Conservation (phyloP, 2,329 filamentous ascomycete species). For the Onygenales sp. region DNA sequence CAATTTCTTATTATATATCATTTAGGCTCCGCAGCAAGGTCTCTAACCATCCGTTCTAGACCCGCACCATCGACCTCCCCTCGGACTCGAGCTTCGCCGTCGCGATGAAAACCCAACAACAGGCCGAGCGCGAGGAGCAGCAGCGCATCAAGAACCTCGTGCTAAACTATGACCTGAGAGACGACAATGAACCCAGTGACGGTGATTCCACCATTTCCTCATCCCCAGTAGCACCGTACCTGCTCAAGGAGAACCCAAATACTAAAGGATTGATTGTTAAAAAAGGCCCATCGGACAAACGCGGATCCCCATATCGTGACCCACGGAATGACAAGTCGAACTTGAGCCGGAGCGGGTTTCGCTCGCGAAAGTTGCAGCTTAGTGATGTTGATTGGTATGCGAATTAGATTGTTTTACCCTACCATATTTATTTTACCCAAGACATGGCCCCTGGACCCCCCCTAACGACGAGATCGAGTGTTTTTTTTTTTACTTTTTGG, state of each 20-base stretch:
- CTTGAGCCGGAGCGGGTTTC: slow-evolving; percentile 63
- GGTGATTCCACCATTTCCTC: slow-evolving; percentile 47
- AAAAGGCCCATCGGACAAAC: slow-evolving; percentile 31
- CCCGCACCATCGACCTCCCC: slow-evolving; percentile 74
- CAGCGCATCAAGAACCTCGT: slow-evolving; percentile 98
- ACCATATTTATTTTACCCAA: not conserved
- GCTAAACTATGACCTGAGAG: slow-evolving; percentile 87
- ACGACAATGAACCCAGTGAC: slow-evolving; percentile 67
- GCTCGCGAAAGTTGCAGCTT: slow-evolving; percentile 81
- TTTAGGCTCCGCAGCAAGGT: not conserved
- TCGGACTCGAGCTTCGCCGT: slow-evolving; percentile 90
- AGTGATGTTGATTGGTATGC: slow-evolving; percentile 94
- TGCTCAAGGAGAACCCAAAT: slow-evolving; percentile 19
- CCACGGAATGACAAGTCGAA: slow-evolving; percentile 45
- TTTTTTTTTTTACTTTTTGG: not conserved
- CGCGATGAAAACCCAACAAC: slow-evolving; percentile 91
- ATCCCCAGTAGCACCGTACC: slow-evolving; percentile 13
- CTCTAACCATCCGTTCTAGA: slow-evolving; percentile 42
- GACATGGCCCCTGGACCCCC: not conserved
- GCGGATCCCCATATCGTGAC: slow-evolving; percentile 31
- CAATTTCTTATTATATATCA: not conserved
- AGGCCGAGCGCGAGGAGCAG: slow-evolving; percentile 91
- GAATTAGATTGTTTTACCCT: not conserved
- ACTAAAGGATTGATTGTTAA: slow-evolving; percentile 18
- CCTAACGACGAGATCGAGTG: not conserved